Evolutionary conservation across 1,284 basidiomycete genomes (phyloP).

Genomic region (Tylopilus orsonianus): DNA sequence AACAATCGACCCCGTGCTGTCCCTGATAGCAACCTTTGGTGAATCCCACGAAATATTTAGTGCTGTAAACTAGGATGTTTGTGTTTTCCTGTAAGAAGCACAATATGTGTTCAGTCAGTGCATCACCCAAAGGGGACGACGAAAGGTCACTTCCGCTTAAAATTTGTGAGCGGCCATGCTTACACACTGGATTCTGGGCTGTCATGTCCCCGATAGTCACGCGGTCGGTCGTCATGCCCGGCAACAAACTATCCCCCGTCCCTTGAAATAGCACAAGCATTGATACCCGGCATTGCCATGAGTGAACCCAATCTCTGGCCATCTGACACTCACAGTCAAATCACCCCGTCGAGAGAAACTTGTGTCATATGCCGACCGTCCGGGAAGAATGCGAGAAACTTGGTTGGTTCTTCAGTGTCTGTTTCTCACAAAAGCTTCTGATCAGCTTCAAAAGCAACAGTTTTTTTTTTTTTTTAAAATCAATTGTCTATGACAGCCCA

Average conservation of each 20-base stretch:
- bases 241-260: conserved; percentile 3
- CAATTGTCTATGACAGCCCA: not conserved
- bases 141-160: not conserved
- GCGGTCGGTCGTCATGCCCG: not conserved
- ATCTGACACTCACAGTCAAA: conserved; percentile 2
- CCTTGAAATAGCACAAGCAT: not conserved
- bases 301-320: conserved; percentile 1
- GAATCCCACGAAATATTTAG: not conserved
- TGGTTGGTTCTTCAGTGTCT: not conserved
- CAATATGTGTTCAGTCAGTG: not conserved
- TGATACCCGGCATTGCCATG: conserved; percentile 5
- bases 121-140: too few relatives aligned
- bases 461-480: not conserved
- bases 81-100: not conserved
- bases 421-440: not conserved
- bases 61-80: not conserved
- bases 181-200: not conserved
- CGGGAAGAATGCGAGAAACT: conserved; percentile 1
- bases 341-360: not conserved
- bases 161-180: not conserved
- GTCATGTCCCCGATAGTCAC: not conserved
- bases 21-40: not conserved
- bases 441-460: not conserved
- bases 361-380: conserved; percentile 2
- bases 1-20: not conserved